phyloP scores from a whole-genome alignment of 1,139 yeast genomes.

The Debaryomyces psychrophilus region DNA sequence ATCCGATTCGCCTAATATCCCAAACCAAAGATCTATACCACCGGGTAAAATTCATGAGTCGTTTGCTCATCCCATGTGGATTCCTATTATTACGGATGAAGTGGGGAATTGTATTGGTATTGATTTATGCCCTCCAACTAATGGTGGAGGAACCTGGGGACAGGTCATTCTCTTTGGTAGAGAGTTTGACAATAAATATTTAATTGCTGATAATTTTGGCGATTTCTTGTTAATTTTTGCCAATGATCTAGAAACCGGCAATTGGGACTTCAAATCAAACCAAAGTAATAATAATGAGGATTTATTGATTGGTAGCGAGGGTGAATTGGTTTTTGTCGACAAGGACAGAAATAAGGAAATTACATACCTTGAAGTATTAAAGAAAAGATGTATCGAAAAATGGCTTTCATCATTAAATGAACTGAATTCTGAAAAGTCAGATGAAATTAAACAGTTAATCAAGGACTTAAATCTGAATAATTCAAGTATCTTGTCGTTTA shows the following conservation, averaged over 20 bases:
- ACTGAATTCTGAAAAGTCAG: conserved; percentile 18
- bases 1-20: conserved; percentile 27
- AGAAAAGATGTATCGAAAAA: conserved; percentile 30
- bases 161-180: conserved; percentile 88
- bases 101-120: conserved; percentile 90
- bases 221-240: conserved; percentile 79
- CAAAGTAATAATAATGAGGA: conserved; percentile 51
- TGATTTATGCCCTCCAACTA: conserved; percentile 81
- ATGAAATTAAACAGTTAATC: conserved; percentile 26
- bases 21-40: conserved; percentile 75
- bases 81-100: conserved; percentile 84
- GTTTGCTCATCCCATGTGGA: conserved; percentile 89
- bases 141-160: conserved; percentile 65
- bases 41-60: conserved; percentile 68
- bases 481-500: conserved; percentile 6
- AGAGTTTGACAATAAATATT: conserved; percentile 83
- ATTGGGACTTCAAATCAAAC: conserved; percentile 65
- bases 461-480: conserved; percentile 23
- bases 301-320: conserved; percentile 62
- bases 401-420: conserved; percentile 37
- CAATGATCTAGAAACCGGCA: conserved; percentile 79
- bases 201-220: conserved; percentile 81
- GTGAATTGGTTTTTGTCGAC: conserved; percentile 70
- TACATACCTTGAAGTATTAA: conserved; percentile 68
- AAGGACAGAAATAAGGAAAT: conserved; percentile 48